A percentile compares a stretch with the other conserved stretches of the same genome.
These are phyloP conservation scores for Chrysanthemum seticuspe DNA, from an alignment of 129 eudicot species.

Conservation along the genomic window DNA sequence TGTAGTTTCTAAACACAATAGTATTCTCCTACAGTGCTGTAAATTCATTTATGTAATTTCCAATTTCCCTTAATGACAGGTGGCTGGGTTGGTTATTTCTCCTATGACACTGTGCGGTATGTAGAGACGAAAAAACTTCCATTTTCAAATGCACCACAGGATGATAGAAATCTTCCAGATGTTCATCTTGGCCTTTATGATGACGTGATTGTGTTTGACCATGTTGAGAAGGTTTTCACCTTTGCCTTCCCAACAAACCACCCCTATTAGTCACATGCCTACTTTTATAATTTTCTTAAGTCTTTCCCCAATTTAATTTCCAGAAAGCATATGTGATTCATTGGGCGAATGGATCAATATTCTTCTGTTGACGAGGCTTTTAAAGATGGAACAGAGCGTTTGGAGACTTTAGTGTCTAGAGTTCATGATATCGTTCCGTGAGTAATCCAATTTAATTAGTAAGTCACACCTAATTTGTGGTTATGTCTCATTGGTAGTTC, in stretches of 20 bases:
- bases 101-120: constrained; percentile 96
- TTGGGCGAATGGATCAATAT: constrained; percentile 82
- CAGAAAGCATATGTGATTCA: constrained; percentile 93
- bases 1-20: neutral
- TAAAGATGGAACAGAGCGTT: constrained; percentile 62
- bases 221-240: constrained; percentile 84
- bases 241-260: neutral
- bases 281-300: neutral
- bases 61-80: constrained; percentile 45
- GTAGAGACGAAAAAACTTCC: constrained; percentile 95
- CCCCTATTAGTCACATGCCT: constrained; percentile 1
- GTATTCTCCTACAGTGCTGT: neutral
- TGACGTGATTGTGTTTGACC: constrained; percentile 97
- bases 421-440: constrained; percentile 88
- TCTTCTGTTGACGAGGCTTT: constrained; percentile 72
- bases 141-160: constrained; percentile 78
- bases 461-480: constrained; percentile 7
- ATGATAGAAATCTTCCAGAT: constrained; percentile 97
- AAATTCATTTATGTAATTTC: constrained; percentile 8
- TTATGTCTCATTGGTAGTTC: constrained; percentile 16
- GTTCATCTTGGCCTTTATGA: constrained; percentile 97
- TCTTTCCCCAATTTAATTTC: constrained; percentile 7
- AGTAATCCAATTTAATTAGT: constrained; percentile 34
- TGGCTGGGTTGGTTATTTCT: constrained; percentile 99
- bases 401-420: constrained; percentile 71